phyloP scores from a whole-genome alignment of 139 green algal species.

The Chloropicon primus region DNA sequence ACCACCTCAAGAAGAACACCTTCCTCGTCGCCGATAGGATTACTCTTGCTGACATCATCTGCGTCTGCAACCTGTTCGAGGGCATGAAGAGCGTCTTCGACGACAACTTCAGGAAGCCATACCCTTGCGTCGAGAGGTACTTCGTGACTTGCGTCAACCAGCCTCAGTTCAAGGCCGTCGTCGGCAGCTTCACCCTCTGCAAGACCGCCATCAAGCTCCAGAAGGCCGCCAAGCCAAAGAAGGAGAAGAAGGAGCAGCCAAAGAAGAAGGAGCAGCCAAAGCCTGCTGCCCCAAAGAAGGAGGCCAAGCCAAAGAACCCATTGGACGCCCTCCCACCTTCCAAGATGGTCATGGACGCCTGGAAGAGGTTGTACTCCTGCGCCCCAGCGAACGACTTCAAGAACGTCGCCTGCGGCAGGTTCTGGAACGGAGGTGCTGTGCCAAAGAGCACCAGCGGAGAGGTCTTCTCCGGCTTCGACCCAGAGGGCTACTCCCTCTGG shows the following conservation, averaged over 20 bases:
- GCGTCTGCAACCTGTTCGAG: slow-evolving; percentile 23
- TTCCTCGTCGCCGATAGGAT: slow-evolving; percentile 38
- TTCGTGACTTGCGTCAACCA: slow-evolving; percentile 38
- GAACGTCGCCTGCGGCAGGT: slow-evolving; percentile 29
- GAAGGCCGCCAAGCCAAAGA: background rate
- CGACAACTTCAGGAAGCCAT: slow-evolving; percentile 21
- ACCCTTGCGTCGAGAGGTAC: slow-evolving; percentile 36
- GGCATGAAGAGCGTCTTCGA: slow-evolving; percentile 34
- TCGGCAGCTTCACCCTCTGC: background rate
- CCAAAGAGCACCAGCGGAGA: slow-evolving; percentile 25
- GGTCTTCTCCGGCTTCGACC: slow-evolving; percentile 28
- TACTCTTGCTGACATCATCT: slow-evolving; percentile 49
- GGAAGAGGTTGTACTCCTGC: slow-evolving; percentile 52
- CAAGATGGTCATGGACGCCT: slow-evolving; percentile 43
- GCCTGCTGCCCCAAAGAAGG: background rate
- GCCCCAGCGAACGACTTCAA: slow-evolving; percentile 33
- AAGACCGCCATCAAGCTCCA: background rate
- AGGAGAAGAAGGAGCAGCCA: background rate
- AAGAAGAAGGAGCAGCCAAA: background rate
- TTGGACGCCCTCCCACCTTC: slow-evolving; percentile 31
- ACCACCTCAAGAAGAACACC: slow-evolving; percentile 27
- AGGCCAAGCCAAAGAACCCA: slow-evolving; percentile 34
- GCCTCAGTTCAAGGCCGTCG: slow-evolving; percentile 31
- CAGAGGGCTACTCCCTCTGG: slow-evolving; percentile 41
- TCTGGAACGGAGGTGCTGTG: slow-evolving; percentile 29